These are phyloP conservation scores for Isabelozyma rhagii DNA, from an alignment of 805 yeast species.

Conservation along the genomic window DNA sequence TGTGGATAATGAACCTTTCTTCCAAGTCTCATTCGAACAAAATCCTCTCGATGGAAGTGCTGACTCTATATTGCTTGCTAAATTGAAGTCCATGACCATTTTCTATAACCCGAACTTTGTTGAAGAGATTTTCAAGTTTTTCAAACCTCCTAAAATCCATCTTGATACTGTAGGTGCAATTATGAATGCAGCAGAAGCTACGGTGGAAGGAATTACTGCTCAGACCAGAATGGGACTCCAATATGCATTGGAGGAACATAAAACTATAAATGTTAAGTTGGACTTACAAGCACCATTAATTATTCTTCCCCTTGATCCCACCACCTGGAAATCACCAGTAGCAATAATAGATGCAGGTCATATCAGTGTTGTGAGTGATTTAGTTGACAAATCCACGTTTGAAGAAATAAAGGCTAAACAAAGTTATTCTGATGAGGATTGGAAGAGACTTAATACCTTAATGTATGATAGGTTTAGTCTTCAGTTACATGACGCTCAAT, in stretches of 20 bases:
- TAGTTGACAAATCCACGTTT: constrained; percentile 67
- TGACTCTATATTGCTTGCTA: constrained; percentile 71
- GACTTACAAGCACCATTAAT: constrained; percentile 94
- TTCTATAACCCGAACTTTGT: constrained; percentile 84
- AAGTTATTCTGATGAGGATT: constrained; percentile 61
- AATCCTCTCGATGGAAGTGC: constrained; percentile 85
- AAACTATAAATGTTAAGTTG: constrained; percentile 77
- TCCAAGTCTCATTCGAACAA: constrained; percentile 75
- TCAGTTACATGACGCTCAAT: constrained; percentile 78
- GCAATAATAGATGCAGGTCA: constrained; percentile 95
- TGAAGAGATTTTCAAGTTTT: constrained; percentile 71
- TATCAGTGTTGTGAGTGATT: constrained; percentile 75
- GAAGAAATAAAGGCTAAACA: constrained; percentile 65
- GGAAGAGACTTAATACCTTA: constrained; percentile 68
- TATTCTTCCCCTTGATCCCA: constrained; percentile 79
- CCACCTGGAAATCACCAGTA: constrained; percentile 80
- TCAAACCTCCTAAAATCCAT: constrained; percentile 83
- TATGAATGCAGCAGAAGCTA: constrained; percentile 91
- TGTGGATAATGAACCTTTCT: constrained; percentile 58
- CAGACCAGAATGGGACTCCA: constrained; percentile 91
- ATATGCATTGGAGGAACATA: constrained; percentile 92
- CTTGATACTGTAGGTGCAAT: constrained; percentile 86
- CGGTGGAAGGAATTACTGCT: constrained; percentile 84
- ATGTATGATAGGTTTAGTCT: constrained; percentile 89
- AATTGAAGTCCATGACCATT: constrained; percentile 81